These are phyloP conservation scores for Forsythia suspensa DNA, from an alignment of 257 asterid genomes.

Conservation along the genomic window DNA sequence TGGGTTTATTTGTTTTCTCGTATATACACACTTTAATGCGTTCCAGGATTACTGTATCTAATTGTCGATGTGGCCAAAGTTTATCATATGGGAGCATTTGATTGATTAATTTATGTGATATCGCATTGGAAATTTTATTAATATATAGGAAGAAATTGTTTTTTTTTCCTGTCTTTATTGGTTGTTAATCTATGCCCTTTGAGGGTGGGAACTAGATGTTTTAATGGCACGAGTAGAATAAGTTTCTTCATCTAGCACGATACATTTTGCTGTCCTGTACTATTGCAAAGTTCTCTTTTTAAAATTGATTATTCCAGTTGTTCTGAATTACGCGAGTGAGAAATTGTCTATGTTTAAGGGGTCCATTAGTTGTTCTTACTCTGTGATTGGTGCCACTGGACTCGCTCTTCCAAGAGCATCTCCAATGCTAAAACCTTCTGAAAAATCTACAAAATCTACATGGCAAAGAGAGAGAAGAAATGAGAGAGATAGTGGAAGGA, in stretches of 20 bases:
- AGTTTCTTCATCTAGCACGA: neutral
- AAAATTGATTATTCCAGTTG: neutral
- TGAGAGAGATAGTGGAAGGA: too few relatives aligned
- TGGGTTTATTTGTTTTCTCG: neutral
- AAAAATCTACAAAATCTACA: too few relatives aligned
- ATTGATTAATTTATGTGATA: neutral
- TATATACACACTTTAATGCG: neutral
- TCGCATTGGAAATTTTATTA: neutral
- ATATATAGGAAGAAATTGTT: neutral
- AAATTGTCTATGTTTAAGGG: neutral
- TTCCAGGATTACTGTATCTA: neutral
- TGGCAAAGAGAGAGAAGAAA: too few relatives aligned
- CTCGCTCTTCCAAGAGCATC: neutral
- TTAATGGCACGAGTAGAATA: neutral
- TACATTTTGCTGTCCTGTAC: neutral
- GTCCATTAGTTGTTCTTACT: neutral
- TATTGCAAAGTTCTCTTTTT: neutral
- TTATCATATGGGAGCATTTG: neutral
- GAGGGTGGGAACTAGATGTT: neutral
- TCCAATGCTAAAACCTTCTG: too few relatives aligned
- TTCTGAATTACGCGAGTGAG: neutral
- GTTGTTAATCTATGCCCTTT: neutral
- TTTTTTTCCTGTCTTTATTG: neutral
- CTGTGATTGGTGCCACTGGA: neutral
- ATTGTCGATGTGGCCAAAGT: neutral